Base-by-base conservation (phyloP, 257 asterid species). In the Salvia hispanica region DNA sequence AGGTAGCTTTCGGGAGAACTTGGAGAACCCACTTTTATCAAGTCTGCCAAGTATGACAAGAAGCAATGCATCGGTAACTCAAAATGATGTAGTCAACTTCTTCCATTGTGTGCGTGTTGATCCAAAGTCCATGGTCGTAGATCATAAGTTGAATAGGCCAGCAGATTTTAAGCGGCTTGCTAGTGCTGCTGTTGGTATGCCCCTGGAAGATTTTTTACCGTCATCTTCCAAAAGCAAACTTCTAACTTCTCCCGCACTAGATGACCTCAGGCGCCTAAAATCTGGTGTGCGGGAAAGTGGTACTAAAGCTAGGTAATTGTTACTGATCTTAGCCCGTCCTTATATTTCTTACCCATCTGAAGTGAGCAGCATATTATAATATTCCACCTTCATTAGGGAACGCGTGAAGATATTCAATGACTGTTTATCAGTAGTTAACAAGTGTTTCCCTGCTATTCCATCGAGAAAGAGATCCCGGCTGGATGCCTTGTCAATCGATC, bases 381-480 rank as follows among this genome's bases (percentile, higher is more conserved):
- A 51, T 72, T 70, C 52, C 74, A 72, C 55, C 57, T 61, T 42
- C 82, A 67, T 58, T 80, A 92, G 98, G 95, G 96, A 89, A 77
- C 98, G 98, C 8, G 84, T 78, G 76, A 89, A 87, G 90, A 82
- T 82, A 77, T 79, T 92, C 81, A 87, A 74, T 62, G 96, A 87
- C 80, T 86, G 95, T 73, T 79, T 85, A 70, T 89, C 98, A 63
- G 90, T 85, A 72, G 65, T 89, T 83, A 85, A 86, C 83, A 89
- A 92, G 72, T 86, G 88, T 68, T 89, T 92, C 83, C 96, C 98
- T 2, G 67, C 86, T 70, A 74, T 84, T 59, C 91, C 96, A 15
- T 86, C 90, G 74, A 80, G 85, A 87, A 92, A 87, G 83, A 84
- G 96, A 81, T 92, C 96, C 52, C 92, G 95, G 67, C 69, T 86